Evolutionary conservation across 768 basidiomycete species (phyloP).

Genomic region (Nidularia sp.): DNA sequence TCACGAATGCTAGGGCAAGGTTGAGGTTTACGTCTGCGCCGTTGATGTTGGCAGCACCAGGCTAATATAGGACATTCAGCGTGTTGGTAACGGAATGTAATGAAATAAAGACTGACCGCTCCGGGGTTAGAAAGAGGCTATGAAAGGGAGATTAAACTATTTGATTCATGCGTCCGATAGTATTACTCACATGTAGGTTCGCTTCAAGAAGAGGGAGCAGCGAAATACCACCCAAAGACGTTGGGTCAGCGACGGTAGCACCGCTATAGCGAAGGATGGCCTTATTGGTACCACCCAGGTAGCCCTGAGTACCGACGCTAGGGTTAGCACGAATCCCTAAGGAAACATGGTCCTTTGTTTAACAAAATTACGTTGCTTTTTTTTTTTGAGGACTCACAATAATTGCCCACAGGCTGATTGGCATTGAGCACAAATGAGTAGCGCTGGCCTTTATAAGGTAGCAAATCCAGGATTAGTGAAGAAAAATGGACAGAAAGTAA

Average conservation of each 20-base stretch:
- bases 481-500: conserved; percentile 37
- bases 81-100: background rate
- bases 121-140: conserved; percentile 17
- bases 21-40: conserved; percentile 33
- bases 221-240: conserved; percentile 12
- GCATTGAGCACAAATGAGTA: conserved; percentile 27
- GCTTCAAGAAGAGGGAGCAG: conserved; percentile 28
- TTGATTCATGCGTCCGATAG: background rate
- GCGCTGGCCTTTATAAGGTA: conserved; percentile 13
- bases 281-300: conserved; percentile 39
- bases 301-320: conserved; percentile 13
- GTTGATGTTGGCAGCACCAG: conserved; percentile 28
- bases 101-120: conserved; percentile 1
- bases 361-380: background rate
- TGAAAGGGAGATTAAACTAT: no score
- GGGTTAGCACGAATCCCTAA: conserved; percentile 29
- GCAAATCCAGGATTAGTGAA: conserved; percentile 22
- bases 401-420: conserved; percentile 31
- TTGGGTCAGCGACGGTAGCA: conserved; percentile 34
- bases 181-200: conserved; percentile 18
- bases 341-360: background rate
- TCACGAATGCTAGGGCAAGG: conserved; percentile 6
- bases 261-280: conserved; percentile 50
- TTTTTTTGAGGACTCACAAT: conserved; percentile 22
- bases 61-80: conserved; percentile 5